Conservation (phyloP, 2,329 filamentous ascomycete species). For the Fonsecaea nubica region DNA sequence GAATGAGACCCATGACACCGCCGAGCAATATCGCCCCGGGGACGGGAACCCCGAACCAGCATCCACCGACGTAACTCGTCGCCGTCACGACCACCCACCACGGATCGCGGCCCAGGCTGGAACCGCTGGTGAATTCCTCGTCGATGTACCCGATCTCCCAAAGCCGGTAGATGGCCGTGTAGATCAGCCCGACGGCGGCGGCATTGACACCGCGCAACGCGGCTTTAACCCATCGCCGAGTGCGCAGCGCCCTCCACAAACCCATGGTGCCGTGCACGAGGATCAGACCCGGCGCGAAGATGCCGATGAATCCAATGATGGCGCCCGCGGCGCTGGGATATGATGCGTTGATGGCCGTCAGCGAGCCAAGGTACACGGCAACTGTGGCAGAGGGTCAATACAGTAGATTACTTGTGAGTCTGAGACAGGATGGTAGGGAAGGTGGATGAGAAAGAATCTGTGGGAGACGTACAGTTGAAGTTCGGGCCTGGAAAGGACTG, state of each 20-base stretch:
- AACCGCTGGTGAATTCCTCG: conserved; percentile 56
- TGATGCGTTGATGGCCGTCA: conserved; percentile 50
- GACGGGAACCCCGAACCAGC: conserved; percentile 56
- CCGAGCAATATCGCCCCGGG: conserved; percentile 56
- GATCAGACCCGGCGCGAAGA: conserved; percentile 49
- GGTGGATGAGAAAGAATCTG: no score
- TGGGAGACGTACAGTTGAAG: conserved; percentile 44
- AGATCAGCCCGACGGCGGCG: conserved; percentile 66
- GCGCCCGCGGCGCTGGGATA: conserved; percentile 55
- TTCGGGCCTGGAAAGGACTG: conserved; percentile 71
- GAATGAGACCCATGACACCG: conserved; percentile 54
- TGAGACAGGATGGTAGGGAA: no score
- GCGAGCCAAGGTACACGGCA: conserved; percentile 63
- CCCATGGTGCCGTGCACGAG: conserved; percentile 42
- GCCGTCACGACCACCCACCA: conserved; percentile 70
- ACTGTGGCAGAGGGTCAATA: conserved; percentile 40
- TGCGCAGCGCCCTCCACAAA: conserved; percentile 59
- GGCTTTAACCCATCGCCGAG: conserved; percentile 56
- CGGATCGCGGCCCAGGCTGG: conserved; percentile 63
- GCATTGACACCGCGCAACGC: conserved; percentile 65
- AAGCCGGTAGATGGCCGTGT: conserved; percentile 68
- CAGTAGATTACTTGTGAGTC: background rate
- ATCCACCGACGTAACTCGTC: conserved; percentile 55
- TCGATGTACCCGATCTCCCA: conserved; percentile 69
- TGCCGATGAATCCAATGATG: conserved; percentile 56